Evolutionary conservation across 2,329 filamentous ascomycete genomes (phyloP), one percentile per base, ranked within the genome.

Genomic region (Cryphonectria japonica): DNA sequence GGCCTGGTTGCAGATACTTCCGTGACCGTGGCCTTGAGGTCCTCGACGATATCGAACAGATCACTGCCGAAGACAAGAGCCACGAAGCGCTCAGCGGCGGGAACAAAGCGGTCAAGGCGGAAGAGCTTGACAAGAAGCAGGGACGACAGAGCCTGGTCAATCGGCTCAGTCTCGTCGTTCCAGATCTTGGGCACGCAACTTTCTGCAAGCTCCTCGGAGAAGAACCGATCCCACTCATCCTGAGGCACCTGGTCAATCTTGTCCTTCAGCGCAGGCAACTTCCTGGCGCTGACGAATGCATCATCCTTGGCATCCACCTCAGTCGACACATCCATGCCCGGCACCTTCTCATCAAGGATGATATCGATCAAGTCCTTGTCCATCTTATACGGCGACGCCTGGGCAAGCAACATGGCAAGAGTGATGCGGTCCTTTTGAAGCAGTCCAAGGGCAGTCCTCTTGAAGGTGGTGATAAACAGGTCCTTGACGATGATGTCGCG

Each of bases 371-470:
- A 85, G 16, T 87, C 86, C 85, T 95, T 96, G 80, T 99, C 94
- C 92, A 98, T 97, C 76, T 93, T 89, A 84, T 95, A 97, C 0
- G 96, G 96, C n/a, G 95, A 93, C 6, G 95, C 96, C 82, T 98
- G 96, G 8, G 95, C 94, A 61, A 99, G 90, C 67, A 99, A 89
- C 88, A 99, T 95, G 41, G 95, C 97, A 64, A 99, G 88, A 0
- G 95, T 97, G 75, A 99, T 92, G 63, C 94, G 91, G 78, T 99
- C 96, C 80, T 95, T 97, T 78, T 99, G 96, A 72, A 98, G 86
- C 67, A 99, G 84, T 69, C 95, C 94, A 19, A 98, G 86, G 6
- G 95, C 95, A n/a, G 97, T 99, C 74, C 96, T 91, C 80, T 95
- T 93, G 82, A 96, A 98, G 0, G 95, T 91, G 71, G 93, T 95